phyloP scores from a whole-genome alignment of 192 early-diverging fungal species.

The Mortierella hygrophila region DNA sequence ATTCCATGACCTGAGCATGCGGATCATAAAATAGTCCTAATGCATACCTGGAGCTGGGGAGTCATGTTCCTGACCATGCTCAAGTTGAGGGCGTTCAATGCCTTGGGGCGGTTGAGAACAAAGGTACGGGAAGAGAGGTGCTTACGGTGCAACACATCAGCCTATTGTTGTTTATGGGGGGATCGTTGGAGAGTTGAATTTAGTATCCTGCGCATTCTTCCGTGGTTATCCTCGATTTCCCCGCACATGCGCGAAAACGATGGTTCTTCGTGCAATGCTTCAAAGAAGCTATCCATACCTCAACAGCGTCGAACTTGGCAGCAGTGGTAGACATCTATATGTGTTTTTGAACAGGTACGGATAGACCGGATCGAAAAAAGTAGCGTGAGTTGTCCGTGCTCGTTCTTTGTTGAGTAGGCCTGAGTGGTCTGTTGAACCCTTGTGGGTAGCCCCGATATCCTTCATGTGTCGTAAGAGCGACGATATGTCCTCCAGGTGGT shows the following conservation, averaged over 20 bases:
- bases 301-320: conserved; percentile 27
- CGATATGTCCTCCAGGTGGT: too few relatives aligned
- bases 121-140: conserved; percentile 70
- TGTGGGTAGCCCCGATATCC: not conserved
- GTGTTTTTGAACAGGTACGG: not conserved
- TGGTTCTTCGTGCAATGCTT: not conserved
- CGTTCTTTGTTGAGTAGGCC: not conserved
- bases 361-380: not conserved
- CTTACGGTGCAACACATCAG: conserved; percentile 66
- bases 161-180: conserved; percentile 23
- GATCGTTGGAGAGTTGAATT: not conserved
- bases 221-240: not conserved
- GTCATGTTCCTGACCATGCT: conserved; percentile 88
- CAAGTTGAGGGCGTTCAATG: conserved; percentile 88
- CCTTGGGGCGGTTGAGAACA: conserved; percentile 83
- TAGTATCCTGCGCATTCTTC: not conserved
- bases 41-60: conserved; percentile 78
- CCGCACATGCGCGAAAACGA: not conserved
- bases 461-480: not conserved
- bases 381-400: not conserved
- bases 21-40: not conserved
- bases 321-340: conserved; percentile 53
- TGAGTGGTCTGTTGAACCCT: not conserved
- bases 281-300: conserved; percentile 19
- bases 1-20: too few relatives aligned